Evolutionary conservation across 768 basidiomycete species (phyloP).

Genomic region (Phaffia australis): DNA sequence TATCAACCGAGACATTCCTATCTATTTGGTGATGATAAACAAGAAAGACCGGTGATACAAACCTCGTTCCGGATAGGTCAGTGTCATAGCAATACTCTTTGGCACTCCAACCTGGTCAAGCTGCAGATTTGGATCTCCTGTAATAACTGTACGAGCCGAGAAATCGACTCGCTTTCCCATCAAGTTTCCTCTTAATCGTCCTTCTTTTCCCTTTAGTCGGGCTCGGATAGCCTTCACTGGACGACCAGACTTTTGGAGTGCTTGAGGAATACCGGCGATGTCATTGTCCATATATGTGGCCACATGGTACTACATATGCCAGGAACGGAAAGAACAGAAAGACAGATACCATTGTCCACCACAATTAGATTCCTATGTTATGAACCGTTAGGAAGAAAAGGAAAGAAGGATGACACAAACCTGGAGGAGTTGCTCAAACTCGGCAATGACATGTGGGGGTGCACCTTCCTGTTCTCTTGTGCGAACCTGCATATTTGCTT

Average conservation of each 20-base stretch:
- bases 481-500: slow-evolving; percentile 81
- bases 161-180: slow-evolving; percentile 99
- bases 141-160: slow-evolving; percentile 97
- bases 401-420: slow-evolving; percentile 41
- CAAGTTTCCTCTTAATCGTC: slow-evolving; percentile 89
- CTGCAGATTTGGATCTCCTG: slow-evolving; percentile 93
- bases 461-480: slow-evolving; percentile 93
- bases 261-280: slow-evolving; percentile 94
- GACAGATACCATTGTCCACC: not conserved
- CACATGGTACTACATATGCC: slow-evolving; percentile 67
- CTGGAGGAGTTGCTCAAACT: slow-evolving; percentile 93
- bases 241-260: slow-evolving; percentile 90
- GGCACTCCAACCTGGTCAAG: slow-evolving; percentile 97
- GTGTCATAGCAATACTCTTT: slow-evolving; percentile 85
- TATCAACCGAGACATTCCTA: no score
- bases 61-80: slow-evolving; percentile 97
- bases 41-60: slow-evolving; percentile 28
- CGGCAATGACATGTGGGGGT: slow-evolving; percentile 86
- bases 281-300: slow-evolving; percentile 99
- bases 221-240: slow-evolving; percentile 98
- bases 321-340: not conserved
- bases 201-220: slow-evolving; percentile 96
- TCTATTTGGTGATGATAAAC: not conserved
- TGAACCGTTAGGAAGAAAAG: not conserved
- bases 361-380: no score